These are phyloP conservation scores for Trametes coccinea DNA, from an alignment of 768 basidiomycete genomes.

Conservation along the genomic window DNA sequence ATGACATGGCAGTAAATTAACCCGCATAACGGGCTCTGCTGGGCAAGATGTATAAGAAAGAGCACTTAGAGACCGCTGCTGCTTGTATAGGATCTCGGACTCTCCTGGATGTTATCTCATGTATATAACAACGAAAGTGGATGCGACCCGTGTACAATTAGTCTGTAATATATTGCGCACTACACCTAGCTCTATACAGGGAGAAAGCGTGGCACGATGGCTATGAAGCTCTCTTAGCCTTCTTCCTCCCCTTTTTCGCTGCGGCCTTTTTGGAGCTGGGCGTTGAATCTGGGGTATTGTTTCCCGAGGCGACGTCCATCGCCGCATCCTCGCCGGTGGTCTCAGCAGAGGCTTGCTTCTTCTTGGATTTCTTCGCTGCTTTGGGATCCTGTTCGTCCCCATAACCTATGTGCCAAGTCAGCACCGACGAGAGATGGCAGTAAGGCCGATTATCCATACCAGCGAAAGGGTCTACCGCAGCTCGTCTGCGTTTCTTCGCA, in stretches of 20 bases:
- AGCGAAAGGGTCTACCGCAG: slow-evolving; percentile 63
- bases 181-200: background rate
- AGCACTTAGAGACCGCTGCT: background rate
- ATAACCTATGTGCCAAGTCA: slow-evolving; percentile 31
- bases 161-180: slow-evolving; percentile 13
- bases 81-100: slow-evolving; percentile 1
- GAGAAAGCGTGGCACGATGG: background rate
- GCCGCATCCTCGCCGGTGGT: slow-evolving; percentile 7
- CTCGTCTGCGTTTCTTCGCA: slow-evolving; percentile 49
- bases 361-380: slow-evolving; percentile 17
- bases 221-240: slow-evolving; percentile 29
- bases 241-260: slow-evolving; percentile 39
- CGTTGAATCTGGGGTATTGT: slow-evolving; percentile 25
- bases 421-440: slow-evolving; percentile 16
- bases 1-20: background rate
- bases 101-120: background rate
- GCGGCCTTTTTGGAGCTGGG: slow-evolving; percentile 29
- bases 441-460: slow-evolving; percentile 40
- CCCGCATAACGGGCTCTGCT: background rate
- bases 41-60: background rate
- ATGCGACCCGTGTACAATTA: slow-evolving; percentile 3
- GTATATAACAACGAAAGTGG: slow-evolving; percentile 6
- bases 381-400: slow-evolving; percentile 27
- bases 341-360: slow-evolving; percentile 12
- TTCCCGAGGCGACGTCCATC: slow-evolving; percentile 21